Conservation (phyloP, 73 alveolate genomes). For the Stentor roeselii region DNA sequence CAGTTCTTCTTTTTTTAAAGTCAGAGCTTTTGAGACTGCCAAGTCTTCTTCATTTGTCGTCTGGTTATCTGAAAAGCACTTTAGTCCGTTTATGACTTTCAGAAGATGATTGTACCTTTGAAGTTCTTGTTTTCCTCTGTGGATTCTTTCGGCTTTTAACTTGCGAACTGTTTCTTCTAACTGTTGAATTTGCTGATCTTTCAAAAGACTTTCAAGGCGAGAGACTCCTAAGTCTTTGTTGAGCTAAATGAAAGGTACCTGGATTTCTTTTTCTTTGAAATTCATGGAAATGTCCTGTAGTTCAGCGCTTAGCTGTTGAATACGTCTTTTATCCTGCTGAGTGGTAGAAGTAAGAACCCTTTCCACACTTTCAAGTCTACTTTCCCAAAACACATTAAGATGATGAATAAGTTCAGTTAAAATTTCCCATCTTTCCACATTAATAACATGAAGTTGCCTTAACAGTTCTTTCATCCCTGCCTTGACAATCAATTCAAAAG, state of each 20-base stretch:
- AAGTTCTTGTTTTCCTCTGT: neutral
- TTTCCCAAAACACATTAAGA: neutral
- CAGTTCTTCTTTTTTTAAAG: neutral
- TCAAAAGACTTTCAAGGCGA: neutral
- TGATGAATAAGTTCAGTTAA: neutral
- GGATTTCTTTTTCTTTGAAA: too few relatives aligned
- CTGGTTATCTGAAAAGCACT: neutral
- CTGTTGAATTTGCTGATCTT: too few relatives aligned
- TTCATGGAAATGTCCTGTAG: too few relatives aligned
- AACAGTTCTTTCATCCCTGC: neutral
- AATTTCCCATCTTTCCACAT: neutral
- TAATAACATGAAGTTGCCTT: neutral
- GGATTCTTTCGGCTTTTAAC: neutral
- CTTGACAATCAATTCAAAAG: neutral
- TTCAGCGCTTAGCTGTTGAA: too few relatives aligned
- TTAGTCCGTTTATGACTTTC: neutral
- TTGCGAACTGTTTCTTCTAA: neutral
- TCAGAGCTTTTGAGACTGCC: neutral
- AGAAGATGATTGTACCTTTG: neutral
- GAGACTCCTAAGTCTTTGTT: too few relatives aligned
- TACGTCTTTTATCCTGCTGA: neutral
- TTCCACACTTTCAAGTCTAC: neutral
- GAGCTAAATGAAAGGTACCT: too few relatives aligned
- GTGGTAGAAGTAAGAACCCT: too few relatives aligned
- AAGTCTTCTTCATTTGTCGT: too few relatives aligned